phyloP scores from a whole-genome alignment of 768 basidiomycete species.

The Suillus plorans region DNA sequence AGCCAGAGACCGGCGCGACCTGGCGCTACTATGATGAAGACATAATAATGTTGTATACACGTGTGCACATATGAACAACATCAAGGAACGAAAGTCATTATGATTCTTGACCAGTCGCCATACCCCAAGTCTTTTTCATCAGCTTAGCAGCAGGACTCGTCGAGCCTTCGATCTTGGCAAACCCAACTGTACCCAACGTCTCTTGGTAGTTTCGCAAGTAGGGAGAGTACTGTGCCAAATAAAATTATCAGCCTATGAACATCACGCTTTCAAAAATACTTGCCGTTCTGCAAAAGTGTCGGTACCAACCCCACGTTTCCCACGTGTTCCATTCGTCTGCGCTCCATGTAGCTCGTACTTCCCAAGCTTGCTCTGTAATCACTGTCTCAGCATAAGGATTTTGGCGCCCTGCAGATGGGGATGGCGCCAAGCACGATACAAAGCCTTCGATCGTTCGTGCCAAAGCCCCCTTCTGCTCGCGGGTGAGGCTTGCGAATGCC shows the following conservation, averaged over 20 bases:
- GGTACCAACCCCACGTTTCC: slow-evolving; percentile 91
- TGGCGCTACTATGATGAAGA: background rate
- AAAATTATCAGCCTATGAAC: slow-evolving; percentile 7
- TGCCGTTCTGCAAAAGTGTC: slow-evolving; percentile 83
- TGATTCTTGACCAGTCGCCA: slow-evolving; percentile 61
- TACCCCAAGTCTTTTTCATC: slow-evolving; percentile 69
- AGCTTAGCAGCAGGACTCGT: slow-evolving; percentile 56
- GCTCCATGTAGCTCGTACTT: slow-evolving; percentile 65
- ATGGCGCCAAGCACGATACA: slow-evolving; percentile 56
- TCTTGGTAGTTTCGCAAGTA: slow-evolving; percentile 74
- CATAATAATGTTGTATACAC: background rate
- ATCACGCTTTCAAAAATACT: slow-evolving; percentile 27
- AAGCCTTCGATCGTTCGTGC: slow-evolving; percentile 77
- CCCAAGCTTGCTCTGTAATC: slow-evolving; percentile 68
- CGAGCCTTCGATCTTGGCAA: slow-evolving; percentile 59
- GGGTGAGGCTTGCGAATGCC: slow-evolving; percentile 69
- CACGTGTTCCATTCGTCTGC: slow-evolving; percentile 78
- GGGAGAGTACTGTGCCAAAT: slow-evolving; percentile 62
- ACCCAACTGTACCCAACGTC: slow-evolving; percentile 68
- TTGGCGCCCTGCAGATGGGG: slow-evolving; percentile 40
- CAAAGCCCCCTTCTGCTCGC: slow-evolving; percentile 75
- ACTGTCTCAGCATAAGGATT: slow-evolving; percentile 54
- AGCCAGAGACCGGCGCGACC: background rate
- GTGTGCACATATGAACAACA: slow-evolving; percentile 1
- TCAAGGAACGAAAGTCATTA: slow-evolving; percentile 14